Evolutionary conservation across 2,329 filamentous ascomycete genomes (phyloP).

Genomic region (Aspergillus quadricinctus): DNA sequence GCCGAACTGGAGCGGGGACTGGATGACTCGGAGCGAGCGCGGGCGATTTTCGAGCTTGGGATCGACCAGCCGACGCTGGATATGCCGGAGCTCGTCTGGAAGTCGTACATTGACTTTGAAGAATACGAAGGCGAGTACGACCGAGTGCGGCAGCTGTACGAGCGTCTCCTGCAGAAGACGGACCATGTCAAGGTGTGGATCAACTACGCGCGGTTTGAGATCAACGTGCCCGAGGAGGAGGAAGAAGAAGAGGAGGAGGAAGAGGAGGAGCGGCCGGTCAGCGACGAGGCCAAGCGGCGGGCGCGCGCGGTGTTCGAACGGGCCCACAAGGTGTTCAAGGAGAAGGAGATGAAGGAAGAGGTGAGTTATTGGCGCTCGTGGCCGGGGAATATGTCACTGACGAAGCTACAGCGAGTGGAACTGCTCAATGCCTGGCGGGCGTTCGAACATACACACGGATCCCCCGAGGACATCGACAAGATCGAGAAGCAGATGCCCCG

Average conservation of each 20-base stretch:
- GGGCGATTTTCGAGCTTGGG: constrained; percentile 89
- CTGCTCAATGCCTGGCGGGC: constrained; percentile 88
- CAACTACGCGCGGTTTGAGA: constrained; percentile 96
- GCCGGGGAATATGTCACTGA: constrained; percentile 27
- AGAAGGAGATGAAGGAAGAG: constrained; percentile 86
- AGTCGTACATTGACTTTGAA: constrained; percentile 97
- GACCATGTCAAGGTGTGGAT: constrained; percentile 99
- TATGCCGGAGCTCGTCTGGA: constrained; percentile 98
- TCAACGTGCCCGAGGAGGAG: constrained; percentile 77
- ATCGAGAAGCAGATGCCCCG: constrained; percentile 93
- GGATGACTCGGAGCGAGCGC: constrained; percentile 80
- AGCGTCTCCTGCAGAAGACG: constrained; percentile 88
- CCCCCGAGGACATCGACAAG: constrained; percentile 67
- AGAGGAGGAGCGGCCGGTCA: constrained; percentile 59
- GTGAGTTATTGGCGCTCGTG: constrained; percentile 33
- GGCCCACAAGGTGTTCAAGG: constrained; percentile 81
- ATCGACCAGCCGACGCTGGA: constrained; percentile 78
- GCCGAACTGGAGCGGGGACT: constrained; percentile 88
- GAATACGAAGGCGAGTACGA: constrained; percentile 93
- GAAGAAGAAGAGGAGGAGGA: constrained; percentile 58
- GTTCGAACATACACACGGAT: constrained; percentile 84
- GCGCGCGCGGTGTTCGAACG: constrained; percentile 81
- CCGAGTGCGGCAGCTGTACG: constrained; percentile 74
- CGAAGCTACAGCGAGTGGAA: constrained; percentile 61
- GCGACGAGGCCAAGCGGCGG: constrained; percentile 75